Evolutionary conservation across 176 grass and related monocot genomes (phyloP).

Genomic region (Eleusine coracana): DNA sequence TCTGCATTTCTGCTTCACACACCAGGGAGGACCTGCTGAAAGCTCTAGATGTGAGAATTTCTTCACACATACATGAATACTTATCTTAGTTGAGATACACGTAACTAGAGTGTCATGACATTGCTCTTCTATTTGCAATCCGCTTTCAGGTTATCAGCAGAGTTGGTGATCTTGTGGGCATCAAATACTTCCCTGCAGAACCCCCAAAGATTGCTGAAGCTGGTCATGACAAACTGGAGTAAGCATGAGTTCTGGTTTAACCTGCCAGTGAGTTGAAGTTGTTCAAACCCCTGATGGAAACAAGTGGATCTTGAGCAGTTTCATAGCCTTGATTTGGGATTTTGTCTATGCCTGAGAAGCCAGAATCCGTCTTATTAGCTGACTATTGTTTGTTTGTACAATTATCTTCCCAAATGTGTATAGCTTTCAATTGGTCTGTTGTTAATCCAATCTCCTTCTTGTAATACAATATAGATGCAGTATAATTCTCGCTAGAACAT

Average conservation of each 20-base stretch:
- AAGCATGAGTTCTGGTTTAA: constrained; percentile 11
- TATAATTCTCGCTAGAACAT: constrained; percentile 16
- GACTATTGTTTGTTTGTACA: constrained; percentile 43
- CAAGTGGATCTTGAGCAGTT: constrained; percentile 29
- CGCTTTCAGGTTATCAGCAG: constrained; percentile 71
- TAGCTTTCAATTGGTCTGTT: constrained; percentile 40
- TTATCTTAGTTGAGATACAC: background rate
- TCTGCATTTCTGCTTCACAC: constrained; percentile 90
- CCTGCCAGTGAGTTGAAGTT: background rate
- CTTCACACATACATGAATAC: background rate
- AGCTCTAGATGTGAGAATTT: constrained; percentile 62
- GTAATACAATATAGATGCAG: constrained; percentile 29
- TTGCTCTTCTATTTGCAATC: constrained; percentile 7
- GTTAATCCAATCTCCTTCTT: constrained; percentile 19
- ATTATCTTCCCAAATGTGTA: constrained; percentile 47
- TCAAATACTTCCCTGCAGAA: constrained; percentile 78
- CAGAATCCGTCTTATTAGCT: constrained; percentile 20
- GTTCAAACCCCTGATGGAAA: background rate
- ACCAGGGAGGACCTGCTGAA: constrained; percentile 74
- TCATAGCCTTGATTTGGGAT: constrained; percentile 26
- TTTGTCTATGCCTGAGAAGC: constrained; percentile 35
- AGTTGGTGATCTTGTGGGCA: constrained; percentile 74
- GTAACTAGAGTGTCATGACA: background rate
- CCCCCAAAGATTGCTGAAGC: constrained; percentile 54
- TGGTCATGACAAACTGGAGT: constrained; percentile 47